phyloP scores from a whole-genome alignment of 306 rosid genomes.

The Mimosa pudica region DNA sequence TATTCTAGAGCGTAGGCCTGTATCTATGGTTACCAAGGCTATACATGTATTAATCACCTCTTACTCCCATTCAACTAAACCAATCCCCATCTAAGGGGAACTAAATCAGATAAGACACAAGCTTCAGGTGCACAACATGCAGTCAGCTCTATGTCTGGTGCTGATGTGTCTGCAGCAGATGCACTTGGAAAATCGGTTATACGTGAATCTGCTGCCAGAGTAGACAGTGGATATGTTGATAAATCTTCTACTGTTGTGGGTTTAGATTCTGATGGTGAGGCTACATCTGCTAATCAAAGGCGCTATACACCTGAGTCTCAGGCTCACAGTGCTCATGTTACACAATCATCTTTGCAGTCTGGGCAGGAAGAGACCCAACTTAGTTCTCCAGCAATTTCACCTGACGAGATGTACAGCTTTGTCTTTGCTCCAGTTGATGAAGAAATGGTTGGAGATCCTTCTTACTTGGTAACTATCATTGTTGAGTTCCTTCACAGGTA shows the following conservation, averaged over 20 bases:
- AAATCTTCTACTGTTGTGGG: slow-evolving; percentile 45
- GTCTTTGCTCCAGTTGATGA: slow-evolving; percentile 86
- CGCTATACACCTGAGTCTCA: slow-evolving; percentile 43
- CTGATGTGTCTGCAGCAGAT: slow-evolving; percentile 52
- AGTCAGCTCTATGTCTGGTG: slow-evolving; percentile 40
- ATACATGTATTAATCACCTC: slow-evolving; percentile 77
- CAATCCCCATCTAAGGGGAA: slow-evolving; percentile 57
- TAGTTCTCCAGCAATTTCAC: slow-evolving; percentile 84
- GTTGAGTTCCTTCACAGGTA: slow-evolving; percentile 89
- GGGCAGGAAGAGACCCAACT: slow-evolving; percentile 79
- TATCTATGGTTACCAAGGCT: slow-evolving; percentile 74
- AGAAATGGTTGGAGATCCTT: slow-evolving; percentile 91
- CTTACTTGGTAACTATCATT: slow-evolving; percentile 83
- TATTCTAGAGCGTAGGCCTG: slow-evolving; percentile 83
- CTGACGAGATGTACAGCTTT: slow-evolving; percentile 88
- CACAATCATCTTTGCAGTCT: slow-evolving; percentile 55
- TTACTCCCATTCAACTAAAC: slow-evolving; percentile 68
- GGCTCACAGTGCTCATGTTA: slow-evolving; percentile 42
- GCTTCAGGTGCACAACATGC: slow-evolving; percentile 55
- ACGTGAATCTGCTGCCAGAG: slow-evolving; percentile 52
- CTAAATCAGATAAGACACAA: slow-evolving; percentile 59
- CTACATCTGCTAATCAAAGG: slow-evolving; percentile 43
- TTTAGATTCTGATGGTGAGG: slow-evolving; percentile 67
- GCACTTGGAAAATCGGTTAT: slow-evolving; percentile 54
- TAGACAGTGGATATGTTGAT: slow-evolving; percentile 44